A percentile compares a stretch with the other conserved stretches of the same genome.
Conservation (phyloP, 768 basidiomycete species). For the Cubamyces sp. region DNA sequence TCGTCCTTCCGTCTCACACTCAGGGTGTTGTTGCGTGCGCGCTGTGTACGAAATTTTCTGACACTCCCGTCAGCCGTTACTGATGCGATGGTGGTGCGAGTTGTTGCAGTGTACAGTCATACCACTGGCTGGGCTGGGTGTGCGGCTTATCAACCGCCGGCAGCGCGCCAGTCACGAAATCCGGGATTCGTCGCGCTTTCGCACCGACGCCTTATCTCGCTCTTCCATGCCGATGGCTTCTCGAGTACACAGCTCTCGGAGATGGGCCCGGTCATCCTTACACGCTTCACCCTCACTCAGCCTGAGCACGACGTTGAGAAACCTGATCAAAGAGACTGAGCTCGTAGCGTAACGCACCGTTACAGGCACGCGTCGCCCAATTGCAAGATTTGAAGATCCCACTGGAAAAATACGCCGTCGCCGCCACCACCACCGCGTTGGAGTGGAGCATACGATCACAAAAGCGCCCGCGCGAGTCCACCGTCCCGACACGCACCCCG, state of each 20-base stretch:
- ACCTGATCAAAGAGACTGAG: too few relatives aligned
- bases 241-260: constrained; percentile 12
- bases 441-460: constrained; percentile 4
- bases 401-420: too few relatives aligned
- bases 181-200: not conserved
- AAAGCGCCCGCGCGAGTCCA: too few relatives aligned
- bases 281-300: too few relatives aligned
- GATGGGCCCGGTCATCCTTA: constrained; percentile 10
- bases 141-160: constrained; percentile 20
- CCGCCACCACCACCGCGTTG: too few relatives aligned
- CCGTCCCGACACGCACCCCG: constrained; percentile 4
- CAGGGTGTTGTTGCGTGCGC: too few relatives aligned
- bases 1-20: not conserved
- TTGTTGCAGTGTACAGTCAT: not conserved
- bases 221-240: not conserved
- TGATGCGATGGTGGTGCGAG: constrained; percentile 1
- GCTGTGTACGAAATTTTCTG: constrained; percentile 3
- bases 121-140: too few relatives aligned
- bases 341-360: too few relatives aligned
- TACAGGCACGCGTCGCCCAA: too few relatives aligned
- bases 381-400: too few relatives aligned
- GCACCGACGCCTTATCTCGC: constrained; percentile 16
- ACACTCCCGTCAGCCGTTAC: constrained; percentile 1
- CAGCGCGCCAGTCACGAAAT: not conserved
- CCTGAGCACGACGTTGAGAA: not conserved